phyloP scores from a whole-genome alignment of 495 filamentous ascomycete genomes.

The Hypoxylon cercidicola region DNA sequence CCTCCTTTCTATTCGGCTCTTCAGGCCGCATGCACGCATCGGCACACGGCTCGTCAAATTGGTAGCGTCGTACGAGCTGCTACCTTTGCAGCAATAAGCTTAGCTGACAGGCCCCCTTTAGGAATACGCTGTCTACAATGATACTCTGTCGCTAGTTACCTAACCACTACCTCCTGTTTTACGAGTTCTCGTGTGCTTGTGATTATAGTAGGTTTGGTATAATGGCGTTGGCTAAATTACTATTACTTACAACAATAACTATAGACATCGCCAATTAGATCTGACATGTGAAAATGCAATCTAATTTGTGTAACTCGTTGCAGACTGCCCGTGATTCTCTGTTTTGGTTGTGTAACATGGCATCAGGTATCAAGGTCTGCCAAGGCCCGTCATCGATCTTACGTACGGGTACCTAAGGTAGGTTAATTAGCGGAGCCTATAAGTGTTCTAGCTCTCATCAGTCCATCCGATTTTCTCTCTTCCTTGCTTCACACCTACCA shows the following conservation, averaged over 20 bases:
- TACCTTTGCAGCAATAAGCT: background rate
- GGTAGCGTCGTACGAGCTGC: constrained; percentile 1
- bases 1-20: constrained; percentile 3
- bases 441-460: background rate
- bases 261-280: too few relatives aligned
- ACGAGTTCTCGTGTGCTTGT: background rate
- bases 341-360: background rate
- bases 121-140: constrained; percentile 4
- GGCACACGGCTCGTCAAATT: constrained; percentile 3
- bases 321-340: background rate
- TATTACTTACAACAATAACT: too few relatives aligned
- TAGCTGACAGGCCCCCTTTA: constrained; percentile 5
- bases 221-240: too few relatives aligned
- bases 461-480: background rate
- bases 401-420: too few relatives aligned
- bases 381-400: too few relatives aligned
- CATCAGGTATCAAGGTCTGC: too few relatives aligned
- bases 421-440: too few relatives aligned
- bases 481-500: constrained; percentile 1
- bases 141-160: constrained; percentile 7
- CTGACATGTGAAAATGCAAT: too few relatives aligned
- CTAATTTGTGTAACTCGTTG: background rate
- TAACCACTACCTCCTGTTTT: background rate
- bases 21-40: constrained; percentile 4
- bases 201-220: too few relatives aligned